A percentile compares a stretch with the other conserved stretches of the same genome.
These are phyloP conservation scores for Gossypium schwendimanii DNA, from an alignment of 441 rosid species.

Conservation along the genomic window DNA sequence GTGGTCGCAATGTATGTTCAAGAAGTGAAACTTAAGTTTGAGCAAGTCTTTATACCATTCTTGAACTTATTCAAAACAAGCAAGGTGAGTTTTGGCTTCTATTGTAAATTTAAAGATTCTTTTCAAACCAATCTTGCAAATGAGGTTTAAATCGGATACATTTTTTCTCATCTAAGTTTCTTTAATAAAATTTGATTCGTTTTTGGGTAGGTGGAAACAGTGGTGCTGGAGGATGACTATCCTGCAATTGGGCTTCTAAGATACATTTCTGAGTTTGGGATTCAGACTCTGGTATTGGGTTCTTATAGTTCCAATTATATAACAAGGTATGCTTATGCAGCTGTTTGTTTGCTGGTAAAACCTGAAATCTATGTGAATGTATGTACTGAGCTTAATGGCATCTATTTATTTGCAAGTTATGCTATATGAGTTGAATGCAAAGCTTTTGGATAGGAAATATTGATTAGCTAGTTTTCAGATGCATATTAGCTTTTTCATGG, in stretches of 20 bases:
- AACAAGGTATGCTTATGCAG: constrained; percentile 34
- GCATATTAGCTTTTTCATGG: background rate
- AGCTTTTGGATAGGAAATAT: background rate
- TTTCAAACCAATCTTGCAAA: background rate
- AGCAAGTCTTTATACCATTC: constrained; percentile 48
- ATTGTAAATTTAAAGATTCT: background rate
- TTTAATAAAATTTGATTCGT: background rate
- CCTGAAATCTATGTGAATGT: background rate
- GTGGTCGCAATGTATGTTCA: constrained; percentile 56
- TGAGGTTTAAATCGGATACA: background rate
- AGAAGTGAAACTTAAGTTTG: constrained; percentile 47
- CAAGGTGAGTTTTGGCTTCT: constrained; percentile 24
- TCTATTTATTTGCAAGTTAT: background rate
- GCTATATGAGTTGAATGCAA: background rate
- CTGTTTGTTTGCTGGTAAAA: background rate
- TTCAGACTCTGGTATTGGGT: constrained; percentile 61
- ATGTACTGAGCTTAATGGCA: background rate
- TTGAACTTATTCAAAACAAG: constrained; percentile 41
- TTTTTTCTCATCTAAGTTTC: background rate
- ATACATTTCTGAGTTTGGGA: constrained; percentile 39
- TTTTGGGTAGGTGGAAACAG: constrained; percentile 48
- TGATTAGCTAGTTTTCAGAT: background rate
- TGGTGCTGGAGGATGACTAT: constrained; percentile 58
- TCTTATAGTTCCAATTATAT: constrained; percentile 48
- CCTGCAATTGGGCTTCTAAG: constrained; percentile 59